These are phyloP conservation scores for Saxophila tyrrhenica DNA, from an alignment of 495 filamentous ascomycete genomes.

Conservation along the genomic window DNA sequence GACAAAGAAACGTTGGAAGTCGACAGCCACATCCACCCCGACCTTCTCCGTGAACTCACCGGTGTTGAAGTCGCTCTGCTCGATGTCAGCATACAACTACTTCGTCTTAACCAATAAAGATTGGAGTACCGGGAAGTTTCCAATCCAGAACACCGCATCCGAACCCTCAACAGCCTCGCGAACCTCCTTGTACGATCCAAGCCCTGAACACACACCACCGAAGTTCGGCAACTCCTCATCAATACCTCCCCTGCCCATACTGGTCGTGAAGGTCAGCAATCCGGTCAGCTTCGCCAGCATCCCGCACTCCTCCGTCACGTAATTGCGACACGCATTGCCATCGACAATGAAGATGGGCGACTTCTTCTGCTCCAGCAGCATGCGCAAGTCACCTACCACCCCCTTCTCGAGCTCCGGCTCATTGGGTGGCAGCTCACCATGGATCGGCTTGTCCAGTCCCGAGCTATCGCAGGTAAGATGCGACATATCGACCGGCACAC, in stretches of 20 bases:
- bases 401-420: conserved; percentile 16
- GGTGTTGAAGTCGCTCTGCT: conserved; percentile 26
- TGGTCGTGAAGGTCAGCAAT: conserved; percentile 27
- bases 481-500: conserved; percentile 27
- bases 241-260: conserved; percentile 30
- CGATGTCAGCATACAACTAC: too few relatives aligned
- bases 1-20: conserved; percentile 34
- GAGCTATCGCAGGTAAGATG: conserved; percentile 20
- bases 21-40: conserved; percentile 21
- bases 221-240: too few relatives aligned
- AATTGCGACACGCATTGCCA: conserved; percentile 17
- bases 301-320: conserved; percentile 20
- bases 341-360: conserved; percentile 31
- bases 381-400: too few relatives aligned
- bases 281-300: conserved; percentile 26
- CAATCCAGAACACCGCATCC: conserved; percentile 32
- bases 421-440: conserved; percentile 16
- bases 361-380: too few relatives aligned
- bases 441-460: conserved; percentile 20
- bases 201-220: too few relatives aligned
- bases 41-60: conserved; percentile 32
- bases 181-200: too few relatives aligned
- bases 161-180: conserved; percentile 26
- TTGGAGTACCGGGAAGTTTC: too few relatives aligned
- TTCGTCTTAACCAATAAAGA: too few relatives aligned